These are phyloP conservation scores for Lentinula edodes DNA, from an alignment of 768 basidiomycete genomes.

Conservation along the genomic window DNA sequence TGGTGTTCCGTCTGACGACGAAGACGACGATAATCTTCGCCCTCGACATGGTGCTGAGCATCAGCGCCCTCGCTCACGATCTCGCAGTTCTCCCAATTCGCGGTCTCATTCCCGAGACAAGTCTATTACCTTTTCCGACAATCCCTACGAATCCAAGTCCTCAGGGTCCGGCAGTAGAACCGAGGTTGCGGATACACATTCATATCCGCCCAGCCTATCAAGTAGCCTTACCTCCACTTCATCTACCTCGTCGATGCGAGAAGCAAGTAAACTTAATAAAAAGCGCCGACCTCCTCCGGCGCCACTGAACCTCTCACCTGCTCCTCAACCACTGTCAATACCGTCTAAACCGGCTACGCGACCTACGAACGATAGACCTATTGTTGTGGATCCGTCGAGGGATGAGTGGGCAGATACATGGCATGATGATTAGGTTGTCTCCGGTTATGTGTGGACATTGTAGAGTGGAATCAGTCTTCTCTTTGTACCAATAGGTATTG, in stretches of 20 bases:
- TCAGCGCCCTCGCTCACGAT: conserved; percentile 23
- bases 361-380: conserved; percentile 3
- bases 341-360: neutral
- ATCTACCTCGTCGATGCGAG: conserved; percentile 24
- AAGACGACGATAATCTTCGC: conserved; percentile 33
- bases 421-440: conserved; percentile 26
- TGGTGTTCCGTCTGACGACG: conserved; percentile 41
- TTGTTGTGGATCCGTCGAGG: neutral
- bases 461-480: neutral
- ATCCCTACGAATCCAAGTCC: conserved; percentile 36
- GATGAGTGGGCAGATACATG: conserved; percentile 47
- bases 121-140: conserved; percentile 18
- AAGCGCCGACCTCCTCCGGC: conserved; percentile 37
- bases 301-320: conserved; percentile 31
- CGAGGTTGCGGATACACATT: conserved; percentile 34
- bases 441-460: neutral
- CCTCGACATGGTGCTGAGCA: conserved; percentile 40
- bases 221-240: conserved; percentile 35
- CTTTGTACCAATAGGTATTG: neutral
- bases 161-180: conserved; percentile 27
- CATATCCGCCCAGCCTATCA: conserved; percentile 58
- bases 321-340: conserved; percentile 20
- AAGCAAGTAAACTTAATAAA: conserved; percentile 28
- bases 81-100: conserved; percentile 22
- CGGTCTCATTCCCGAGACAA: conserved; percentile 21